These are phyloP conservation scores for Diplodia mutila DNA, from an alignment of 2,329 filamentous ascomycete species.

Conservation along the genomic window DNA sequence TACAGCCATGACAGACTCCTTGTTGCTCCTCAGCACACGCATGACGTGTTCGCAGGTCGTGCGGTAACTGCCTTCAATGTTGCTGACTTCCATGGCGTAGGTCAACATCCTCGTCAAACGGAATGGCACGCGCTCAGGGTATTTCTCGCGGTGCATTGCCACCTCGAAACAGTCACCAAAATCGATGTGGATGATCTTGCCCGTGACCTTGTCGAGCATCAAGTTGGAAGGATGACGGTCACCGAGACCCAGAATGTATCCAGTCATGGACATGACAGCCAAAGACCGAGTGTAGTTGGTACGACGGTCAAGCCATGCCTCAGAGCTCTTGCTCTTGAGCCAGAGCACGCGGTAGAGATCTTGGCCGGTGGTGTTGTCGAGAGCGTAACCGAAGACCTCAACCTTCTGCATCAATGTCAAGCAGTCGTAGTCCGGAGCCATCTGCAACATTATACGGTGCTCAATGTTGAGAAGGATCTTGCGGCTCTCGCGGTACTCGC, in stretches of 20 bases:
- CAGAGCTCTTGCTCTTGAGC: slow-evolving; percentile 98
- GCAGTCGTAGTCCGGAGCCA: slow-evolving; percentile 99
- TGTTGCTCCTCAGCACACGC: slow-evolving; percentile 93
- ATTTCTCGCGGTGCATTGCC: slow-evolving; percentile 99
- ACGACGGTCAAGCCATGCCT: slow-evolving; percentile 94
- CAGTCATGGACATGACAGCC: slow-evolving; percentile 99
- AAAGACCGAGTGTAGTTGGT: slow-evolving; percentile 99
- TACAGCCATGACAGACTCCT: slow-evolving; percentile 97
- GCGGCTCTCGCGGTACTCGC: slow-evolving; percentile 94
- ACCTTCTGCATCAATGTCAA: slow-evolving; percentile 99
- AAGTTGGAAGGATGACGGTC: slow-evolving; percentile 97
- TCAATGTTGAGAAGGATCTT: slow-evolving; percentile 99
- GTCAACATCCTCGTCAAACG: slow-evolving; percentile 97
- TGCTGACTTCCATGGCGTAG: slow-evolving; percentile 99
- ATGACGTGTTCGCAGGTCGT: slow-evolving; percentile 99
- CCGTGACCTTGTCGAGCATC: slow-evolving; percentile 93
- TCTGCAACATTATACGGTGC: slow-evolving; percentile 99
- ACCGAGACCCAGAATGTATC: slow-evolving; percentile 94
- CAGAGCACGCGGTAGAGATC: slow-evolving; percentile 97
- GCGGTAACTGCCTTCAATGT: slow-evolving; percentile 97
- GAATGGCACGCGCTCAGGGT: slow-evolving; percentile 96
- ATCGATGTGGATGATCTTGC: slow-evolving; percentile 98
- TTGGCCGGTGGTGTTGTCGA: slow-evolving; percentile 98
- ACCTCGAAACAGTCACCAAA: slow-evolving; percentile 99
- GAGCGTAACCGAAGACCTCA: slow-evolving; percentile 97